Evolutionary conservation across 2,329 filamentous ascomycete species (phyloP), one percentile per base, ranked within the genome.

Genomic region (Stromatinia cepivora): DNA sequence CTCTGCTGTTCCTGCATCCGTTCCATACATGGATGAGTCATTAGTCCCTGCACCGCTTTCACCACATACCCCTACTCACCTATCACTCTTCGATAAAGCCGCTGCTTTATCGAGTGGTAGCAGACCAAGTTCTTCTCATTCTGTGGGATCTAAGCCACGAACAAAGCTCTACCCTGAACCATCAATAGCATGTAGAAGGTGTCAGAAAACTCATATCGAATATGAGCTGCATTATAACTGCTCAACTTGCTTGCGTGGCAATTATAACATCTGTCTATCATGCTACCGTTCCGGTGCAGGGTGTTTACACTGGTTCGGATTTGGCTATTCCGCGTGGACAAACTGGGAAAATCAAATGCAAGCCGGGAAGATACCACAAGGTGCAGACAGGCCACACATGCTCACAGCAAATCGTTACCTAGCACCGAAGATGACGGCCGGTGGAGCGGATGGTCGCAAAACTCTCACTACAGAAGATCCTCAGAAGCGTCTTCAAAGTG

Each of bases 171-270:
- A 86, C 72, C 79, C 82, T 1, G 92, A 96, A 76, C 92, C 93
- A 0, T 88, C 87, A 1, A 87, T 97, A 64, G 84, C 83, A 11
- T 97, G 94, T 78, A 86, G 88, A 50, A 83, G 87, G 13, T 98
- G 94, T 78, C 81, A 83, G 28, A 90, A 86, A 72, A 76, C 83
- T 8, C 86, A 93, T 71, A 94, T 97, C 50, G 90, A 97, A 77
- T 93, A 97, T 74, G 88, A 92, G 11, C 81, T 97, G 2, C 92
- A 97, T 79, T 97, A 94, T 80, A 91, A 91, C 77, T 98, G 94
- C 79, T 79, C 81, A 2, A 83, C 84, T 63, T 97, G 94, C 79
- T 83, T 86, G 22, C 81, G 84, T 8, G 92, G 92, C 0, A 82
- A 87, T 59, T 97, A 90, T 83, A 90, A 94, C 77, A 82, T 97